Evolutionary conservation across 495 filamentous ascomycete species (phyloP).

Genomic region (Patellaria atrata): DNA sequence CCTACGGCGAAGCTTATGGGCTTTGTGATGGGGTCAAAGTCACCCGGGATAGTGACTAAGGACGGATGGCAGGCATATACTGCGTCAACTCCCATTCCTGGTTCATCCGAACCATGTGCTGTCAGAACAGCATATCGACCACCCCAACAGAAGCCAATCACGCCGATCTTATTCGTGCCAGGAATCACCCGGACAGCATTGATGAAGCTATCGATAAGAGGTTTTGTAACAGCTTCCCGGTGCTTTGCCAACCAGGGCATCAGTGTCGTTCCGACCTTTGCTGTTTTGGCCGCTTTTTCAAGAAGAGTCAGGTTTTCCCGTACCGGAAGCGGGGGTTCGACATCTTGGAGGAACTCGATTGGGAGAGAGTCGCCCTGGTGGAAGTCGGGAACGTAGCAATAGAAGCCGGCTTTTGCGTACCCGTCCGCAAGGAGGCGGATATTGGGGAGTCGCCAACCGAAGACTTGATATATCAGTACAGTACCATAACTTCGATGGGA

Average conservation of each 20-base stretch:
- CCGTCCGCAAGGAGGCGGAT: slow-evolving; percentile 22
- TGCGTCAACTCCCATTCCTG: slow-evolving; percentile 17
- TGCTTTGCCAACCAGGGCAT: slow-evolving; percentile 21
- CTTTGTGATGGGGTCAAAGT: slow-evolving; percentile 19
- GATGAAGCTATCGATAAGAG: slow-evolving; percentile 24
- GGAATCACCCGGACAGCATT: slow-evolving; percentile 18
- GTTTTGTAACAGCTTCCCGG: slow-evolving; percentile 21
- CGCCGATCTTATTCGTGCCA: slow-evolving; percentile 23
- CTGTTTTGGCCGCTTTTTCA: slow-evolving; percentile 15
- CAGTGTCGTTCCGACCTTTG: slow-evolving; percentile 19
- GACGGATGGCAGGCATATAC: slow-evolving; percentile 22
- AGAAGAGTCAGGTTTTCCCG: slow-evolving; percentile 14
- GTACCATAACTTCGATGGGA: no score
- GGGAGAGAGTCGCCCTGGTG: slow-evolving; percentile 22
- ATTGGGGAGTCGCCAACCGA: slow-evolving; percentile 21
- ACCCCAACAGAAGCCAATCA: slow-evolving; percentile 26
- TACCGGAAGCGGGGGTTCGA: slow-evolving; percentile 19
- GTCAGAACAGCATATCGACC: slow-evolving; percentile 22
- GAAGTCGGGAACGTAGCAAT: slow-evolving; percentile 22
- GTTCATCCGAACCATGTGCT: slow-evolving; percentile 6
- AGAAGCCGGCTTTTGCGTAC: slow-evolving; percentile 21
- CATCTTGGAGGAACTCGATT: slow-evolving; percentile 18
- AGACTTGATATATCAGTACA: no score
- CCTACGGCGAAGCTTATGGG: slow-evolving; percentile 21
- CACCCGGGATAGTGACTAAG: slow-evolving; percentile 19